phyloP scores from a whole-genome alignment of 2,329 filamentous ascomycete species.

The Phialophora macrospora region DNA sequence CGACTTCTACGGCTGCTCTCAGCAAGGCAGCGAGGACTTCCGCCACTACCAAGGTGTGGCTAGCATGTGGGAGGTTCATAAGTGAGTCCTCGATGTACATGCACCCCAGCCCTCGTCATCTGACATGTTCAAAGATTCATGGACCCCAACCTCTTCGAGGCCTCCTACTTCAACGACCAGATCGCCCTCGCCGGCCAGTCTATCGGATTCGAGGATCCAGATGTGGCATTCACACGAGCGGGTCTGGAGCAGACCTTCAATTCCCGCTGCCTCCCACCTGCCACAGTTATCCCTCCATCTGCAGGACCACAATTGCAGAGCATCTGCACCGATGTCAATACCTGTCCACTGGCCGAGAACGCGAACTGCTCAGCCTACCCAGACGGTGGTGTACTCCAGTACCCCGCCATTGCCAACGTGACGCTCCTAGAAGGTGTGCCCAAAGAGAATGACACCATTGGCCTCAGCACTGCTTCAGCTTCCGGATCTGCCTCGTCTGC shows the following conservation, averaged over 20 bases:
- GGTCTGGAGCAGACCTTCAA: slow-evolving; percentile 59
- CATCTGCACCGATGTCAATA: slow-evolving; percentile 25
- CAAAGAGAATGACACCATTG: slow-evolving; percentile 24
- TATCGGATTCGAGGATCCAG: slow-evolving; percentile 62
- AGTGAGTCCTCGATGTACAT: slow-evolving; percentile 32
- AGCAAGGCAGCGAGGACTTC: slow-evolving; percentile 53
- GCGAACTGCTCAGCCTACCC: slow-evolving; percentile 32
- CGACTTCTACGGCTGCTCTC: slow-evolving; percentile 60
- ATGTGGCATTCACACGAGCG: slow-evolving; percentile 56
- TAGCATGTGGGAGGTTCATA: slow-evolving; percentile 42
- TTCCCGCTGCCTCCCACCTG: slow-evolving; percentile 56
- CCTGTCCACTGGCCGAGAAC: slow-evolving; percentile 21
- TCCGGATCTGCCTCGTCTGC: slow-evolving; percentile 9
- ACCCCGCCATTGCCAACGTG: slow-evolving; percentile 26
- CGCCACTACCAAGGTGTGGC: slow-evolving; percentile 51
- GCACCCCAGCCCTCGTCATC: not conserved
- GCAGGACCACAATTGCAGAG: slow-evolving; percentile 30
- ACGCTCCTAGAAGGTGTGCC: slow-evolving; percentile 21
- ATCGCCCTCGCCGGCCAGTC: slow-evolving; percentile 62
- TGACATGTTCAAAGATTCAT: slow-evolving; percentile 53
- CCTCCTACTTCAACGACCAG: slow-evolving; percentile 60
- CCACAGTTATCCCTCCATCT: slow-evolving; percentile 38
- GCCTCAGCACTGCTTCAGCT: not conserved
- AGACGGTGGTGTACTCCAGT: slow-evolving; percentile 15
- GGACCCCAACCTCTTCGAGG: slow-evolving; percentile 57